These are phyloP conservation scores for Linanthus parryae DNA, from an alignment of 148 eudicot species.

Conservation along the genomic window DNA sequence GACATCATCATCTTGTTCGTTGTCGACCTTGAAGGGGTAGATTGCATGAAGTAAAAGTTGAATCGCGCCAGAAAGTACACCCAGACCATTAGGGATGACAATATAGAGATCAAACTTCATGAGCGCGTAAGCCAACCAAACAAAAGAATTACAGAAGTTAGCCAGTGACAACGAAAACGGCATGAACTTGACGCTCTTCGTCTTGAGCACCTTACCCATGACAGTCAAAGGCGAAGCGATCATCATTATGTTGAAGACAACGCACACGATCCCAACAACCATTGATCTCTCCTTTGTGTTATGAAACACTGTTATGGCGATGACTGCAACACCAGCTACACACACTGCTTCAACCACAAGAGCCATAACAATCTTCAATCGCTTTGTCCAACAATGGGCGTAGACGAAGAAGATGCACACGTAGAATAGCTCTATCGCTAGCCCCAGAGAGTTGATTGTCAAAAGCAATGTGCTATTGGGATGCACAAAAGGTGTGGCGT, in stretches of 20 bases:
- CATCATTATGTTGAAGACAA: conserved; percentile 57
- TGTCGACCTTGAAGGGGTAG: too few relatives aligned
- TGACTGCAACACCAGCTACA: conserved; percentile 15
- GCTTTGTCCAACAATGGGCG: conserved; percentile 28
- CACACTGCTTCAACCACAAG: conserved; percentile 30
- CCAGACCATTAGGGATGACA: too few relatives aligned
- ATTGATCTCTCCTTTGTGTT: conserved; percentile 33
- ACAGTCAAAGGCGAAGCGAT: conserved; percentile 62
- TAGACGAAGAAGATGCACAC: conserved; percentile 45
- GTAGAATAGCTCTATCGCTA: conserved; percentile 38
- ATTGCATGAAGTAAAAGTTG: too few relatives aligned
- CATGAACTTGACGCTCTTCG: conserved; percentile 86
- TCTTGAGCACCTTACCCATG: conserved; percentile 56
- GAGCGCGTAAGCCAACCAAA: conserved; percentile 33
- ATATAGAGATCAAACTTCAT: background rate
- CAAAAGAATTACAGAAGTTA: conserved; percentile 48
- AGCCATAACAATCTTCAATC: conserved; percentile 31
- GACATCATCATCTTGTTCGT: too few relatives aligned
- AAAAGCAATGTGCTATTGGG: conserved; percentile 59
- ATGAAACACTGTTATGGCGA: conserved; percentile 33
- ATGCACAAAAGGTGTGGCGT: conserved; percentile 66
- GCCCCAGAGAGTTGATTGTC: conserved; percentile 61
- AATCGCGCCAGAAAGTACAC: too few relatives aligned
- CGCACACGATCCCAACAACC: conserved; percentile 48
- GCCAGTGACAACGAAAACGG: conserved; percentile 65